Conservation (phyloP, 257 asterid species). For the Ballota nigra region DNA sequence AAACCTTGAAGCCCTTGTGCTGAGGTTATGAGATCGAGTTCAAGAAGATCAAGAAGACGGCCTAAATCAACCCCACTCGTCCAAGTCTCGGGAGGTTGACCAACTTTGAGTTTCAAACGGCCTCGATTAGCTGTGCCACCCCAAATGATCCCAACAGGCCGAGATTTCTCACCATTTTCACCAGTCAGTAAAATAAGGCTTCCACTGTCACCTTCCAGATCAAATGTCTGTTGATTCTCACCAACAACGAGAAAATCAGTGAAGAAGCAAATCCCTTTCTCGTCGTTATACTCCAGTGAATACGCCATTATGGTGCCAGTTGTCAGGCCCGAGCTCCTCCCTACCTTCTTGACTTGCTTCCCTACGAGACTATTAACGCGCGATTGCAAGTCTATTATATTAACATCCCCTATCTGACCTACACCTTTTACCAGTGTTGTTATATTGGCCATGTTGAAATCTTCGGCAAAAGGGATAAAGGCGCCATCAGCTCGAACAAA, state of each 20-base stretch:
- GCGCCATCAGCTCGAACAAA: slow-evolving; percentile 98
- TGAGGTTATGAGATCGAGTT: slow-evolving; percentile 78
- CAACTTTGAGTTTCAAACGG: slow-evolving; percentile 70
- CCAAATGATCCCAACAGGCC: slow-evolving; percentile 93
- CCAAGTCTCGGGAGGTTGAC: slow-evolving; percentile 97
- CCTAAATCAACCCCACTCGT: slow-evolving; percentile 98
- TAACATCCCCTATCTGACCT: slow-evolving; percentile 82
- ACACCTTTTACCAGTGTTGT: slow-evolving; percentile 81
- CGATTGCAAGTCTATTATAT: slow-evolving; percentile 77
- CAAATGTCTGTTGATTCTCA: slow-evolving; percentile 84
- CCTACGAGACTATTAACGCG: slow-evolving; percentile 74
- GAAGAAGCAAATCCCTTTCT: slow-evolving; percentile 87
- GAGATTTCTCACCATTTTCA: slow-evolving; percentile 61
- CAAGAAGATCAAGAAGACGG: slow-evolving; percentile 96
- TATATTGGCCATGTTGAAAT: slow-evolving; percentile 66
- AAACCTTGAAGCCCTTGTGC: slow-evolving; percentile 66
- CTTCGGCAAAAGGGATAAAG: slow-evolving; percentile 90
- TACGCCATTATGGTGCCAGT: slow-evolving; percentile 94
- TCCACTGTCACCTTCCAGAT: slow-evolving; percentile 99
- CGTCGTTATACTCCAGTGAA: slow-evolving; percentile 88
- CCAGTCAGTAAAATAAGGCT: slow-evolving; percentile 76
- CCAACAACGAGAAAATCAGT: slow-evolving; percentile 98
- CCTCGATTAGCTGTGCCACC: slow-evolving; percentile 99
- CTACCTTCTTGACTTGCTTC: slow-evolving; percentile 84
- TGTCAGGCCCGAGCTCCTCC: slow-evolving; percentile 98